phyloP scores from a whole-genome alignment of 2,329 filamentous ascomycete genomes.

The Penicillium thymicola region DNA sequence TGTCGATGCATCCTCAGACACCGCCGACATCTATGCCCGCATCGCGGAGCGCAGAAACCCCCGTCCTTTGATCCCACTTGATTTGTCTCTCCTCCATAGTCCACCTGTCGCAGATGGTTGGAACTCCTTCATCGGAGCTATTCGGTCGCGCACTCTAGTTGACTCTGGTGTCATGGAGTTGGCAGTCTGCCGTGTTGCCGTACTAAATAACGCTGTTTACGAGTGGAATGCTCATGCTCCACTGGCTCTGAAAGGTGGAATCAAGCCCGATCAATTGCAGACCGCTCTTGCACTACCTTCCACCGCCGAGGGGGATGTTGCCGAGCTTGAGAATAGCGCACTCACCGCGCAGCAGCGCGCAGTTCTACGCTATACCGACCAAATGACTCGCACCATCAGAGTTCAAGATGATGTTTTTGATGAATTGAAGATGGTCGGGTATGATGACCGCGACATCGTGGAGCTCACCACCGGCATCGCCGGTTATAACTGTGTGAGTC shows the following conservation, averaged over 20 bases:
- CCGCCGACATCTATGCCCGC: constrained; percentile 26
- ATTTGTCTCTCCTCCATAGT: constrained; percentile 71
- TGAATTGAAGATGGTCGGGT: constrained; percentile 54
- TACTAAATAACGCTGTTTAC: constrained; percentile 76
- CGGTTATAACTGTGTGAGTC: constrained; percentile 84
- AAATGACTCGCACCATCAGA: constrained; percentile 71
- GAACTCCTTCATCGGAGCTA: constrained; percentile 56
- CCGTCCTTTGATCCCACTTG: constrained; percentile 69
- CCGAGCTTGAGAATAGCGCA: constrained; percentile 31
- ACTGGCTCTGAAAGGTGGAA: constrained; percentile 47
- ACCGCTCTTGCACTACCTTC: constrained; percentile 53
- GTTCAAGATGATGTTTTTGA: constrained; percentile 68
- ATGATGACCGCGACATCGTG: constrained; percentile 71
- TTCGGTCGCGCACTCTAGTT: constrained; percentile 51
- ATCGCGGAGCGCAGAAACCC: constrained; percentile 45
- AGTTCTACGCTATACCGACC: constrained; percentile 71
- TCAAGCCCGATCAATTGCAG: constrained; percentile 46
- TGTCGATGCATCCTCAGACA: constrained; percentile 19
- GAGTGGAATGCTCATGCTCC: constrained; percentile 81
- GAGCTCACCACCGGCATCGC: constrained; percentile 82
- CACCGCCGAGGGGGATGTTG: constrained; percentile 32
- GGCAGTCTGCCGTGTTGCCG: constrained; percentile 75
- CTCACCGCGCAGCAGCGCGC: constrained; percentile 63
- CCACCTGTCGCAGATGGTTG: constrained; percentile 70
- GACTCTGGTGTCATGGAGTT: constrained; percentile 62